Evolutionary conservation across 2,329 filamentous ascomycete species (phyloP).

Genomic region (Colletotrichum sp.): DNA sequence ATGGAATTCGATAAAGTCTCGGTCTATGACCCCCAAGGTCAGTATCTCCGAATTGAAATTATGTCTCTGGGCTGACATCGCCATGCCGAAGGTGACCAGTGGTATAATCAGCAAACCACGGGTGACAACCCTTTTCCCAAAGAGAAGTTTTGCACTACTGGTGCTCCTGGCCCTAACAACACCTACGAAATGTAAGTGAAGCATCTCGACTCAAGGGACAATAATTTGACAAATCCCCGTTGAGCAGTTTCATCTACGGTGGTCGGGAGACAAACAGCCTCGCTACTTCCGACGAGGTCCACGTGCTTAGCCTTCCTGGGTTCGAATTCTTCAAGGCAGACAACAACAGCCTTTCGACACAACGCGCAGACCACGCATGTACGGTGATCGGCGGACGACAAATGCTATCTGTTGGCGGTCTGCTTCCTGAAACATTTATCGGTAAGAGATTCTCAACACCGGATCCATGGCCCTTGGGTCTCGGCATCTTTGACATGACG

Average conservation of each 20-base stretch:
- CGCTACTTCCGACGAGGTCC: constrained; percentile 32
- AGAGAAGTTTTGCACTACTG: constrained; percentile 37
- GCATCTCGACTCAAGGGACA: neutral
- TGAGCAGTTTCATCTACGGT: constrained; percentile 39
- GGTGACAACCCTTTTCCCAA: constrained; percentile 31
- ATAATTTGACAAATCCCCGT: neutral
- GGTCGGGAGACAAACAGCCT: constrained; percentile 27
- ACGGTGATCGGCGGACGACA: constrained; percentile 39
- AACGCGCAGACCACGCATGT: constrained; percentile 36
- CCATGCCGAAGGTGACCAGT: neutral
- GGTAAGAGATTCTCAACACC: neutral
- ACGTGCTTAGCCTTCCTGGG: constrained; percentile 41
- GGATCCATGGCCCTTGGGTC: constrained; percentile 39
- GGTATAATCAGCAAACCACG: constrained; percentile 33
- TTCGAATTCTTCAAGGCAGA: constrained; percentile 39
- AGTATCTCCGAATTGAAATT: neutral
- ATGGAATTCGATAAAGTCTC: neutral
- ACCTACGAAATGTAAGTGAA: constrained; percentile 39
- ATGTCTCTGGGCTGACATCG: neutral
- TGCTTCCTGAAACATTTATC: accelerated
- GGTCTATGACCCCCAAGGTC: neutral
- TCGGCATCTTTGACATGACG: constrained; percentile 45
- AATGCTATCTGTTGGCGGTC: constrained; percentile 43
- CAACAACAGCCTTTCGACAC: constrained; percentile 21
- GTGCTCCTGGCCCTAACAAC: constrained; percentile 31